Evolutionary conservation across 192 early-diverging fungal genomes (phyloP).

Genomic region (Obelidium mucronatum): DNA sequence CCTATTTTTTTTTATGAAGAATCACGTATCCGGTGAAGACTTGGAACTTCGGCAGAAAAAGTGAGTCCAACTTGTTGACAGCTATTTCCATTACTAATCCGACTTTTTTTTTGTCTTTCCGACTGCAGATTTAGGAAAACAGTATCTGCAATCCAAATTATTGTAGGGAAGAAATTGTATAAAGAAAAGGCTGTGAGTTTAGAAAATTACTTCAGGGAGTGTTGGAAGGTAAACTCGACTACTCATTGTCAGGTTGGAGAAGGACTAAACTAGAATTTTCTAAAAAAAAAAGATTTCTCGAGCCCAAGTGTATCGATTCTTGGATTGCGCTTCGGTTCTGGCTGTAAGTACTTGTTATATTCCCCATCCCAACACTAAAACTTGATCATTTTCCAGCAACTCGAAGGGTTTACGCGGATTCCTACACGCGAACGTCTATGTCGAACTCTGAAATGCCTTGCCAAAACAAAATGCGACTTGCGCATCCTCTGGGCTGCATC

Average conservation of each 20-base stretch:
- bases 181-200: conserved; percentile 43
- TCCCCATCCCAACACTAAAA: neutral
- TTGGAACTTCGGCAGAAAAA: conserved; percentile 23
- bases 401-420: conserved; percentile 50
- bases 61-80: neutral
- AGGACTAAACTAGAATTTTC: neutral
- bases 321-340: conserved; percentile 58
- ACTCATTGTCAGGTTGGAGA: neutral
- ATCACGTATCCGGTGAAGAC: conserved; percentile 17
- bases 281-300: conserved; percentile 46
- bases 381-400: conserved; percentile 39
- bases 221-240: conserved; percentile 44
- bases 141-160: conserved; percentile 48
- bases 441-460: conserved; percentile 55
- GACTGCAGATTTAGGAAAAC: conserved; percentile 48
- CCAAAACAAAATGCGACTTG: conserved; percentile 48
- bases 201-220: conserved; percentile 54
- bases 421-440: conserved; percentile 62
- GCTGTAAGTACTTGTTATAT: conserved; percentile 34
- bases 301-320: conserved; percentile 59
- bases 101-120: too few relatives aligned
- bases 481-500: conserved; percentile 53
- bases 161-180: conserved; percentile 55
- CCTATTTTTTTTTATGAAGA: too few relatives aligned
- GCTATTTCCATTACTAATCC: neutral